Base-by-base conservation (phyloP, 768 basidiomycete genomes). In the Russula brevipes region DNA sequence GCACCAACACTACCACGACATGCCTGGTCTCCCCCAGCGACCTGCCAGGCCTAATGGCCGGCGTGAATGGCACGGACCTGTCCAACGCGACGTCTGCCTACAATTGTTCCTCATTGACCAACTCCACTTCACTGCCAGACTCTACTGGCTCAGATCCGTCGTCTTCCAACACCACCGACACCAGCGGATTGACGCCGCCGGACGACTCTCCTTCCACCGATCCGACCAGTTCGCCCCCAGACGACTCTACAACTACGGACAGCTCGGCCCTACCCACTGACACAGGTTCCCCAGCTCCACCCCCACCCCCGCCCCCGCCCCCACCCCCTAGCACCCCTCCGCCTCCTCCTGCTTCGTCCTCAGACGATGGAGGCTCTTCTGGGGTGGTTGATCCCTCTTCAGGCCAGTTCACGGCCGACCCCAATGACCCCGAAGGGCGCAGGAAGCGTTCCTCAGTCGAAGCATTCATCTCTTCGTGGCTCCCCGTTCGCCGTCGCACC, bases 381-480 rank as follows among this genome's bases (percentile, higher is more conserved):
- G 63, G 63, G 12, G 2, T 24, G 4, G 0, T 16, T 10, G 57
- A 59, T n/a, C 19, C 39, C 5, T 11, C 19, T 14, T 16, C 57
- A 12, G 57, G 57, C 38, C n/a, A 59, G 39, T 59, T 54, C 12
- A 50, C 65, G n/a, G 39, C 56, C 45, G 31, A 57, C 46, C 44
- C 64, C 4, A 3, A 12, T 0, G 64, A 63, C 19, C 44, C 64
- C 12, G 33, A 30, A n/a, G 60, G 58, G 38, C 51, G 64, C 64
- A 33, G 58, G 64, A 41, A 59, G 57, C 36, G 46, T 59, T 57
- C 66, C 67, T n/a, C 66, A 64, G 17, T 44, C 38, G 16, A 39
- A 11, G 24, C 39, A 31, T 54, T 39, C 54, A 1, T 51, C 16
- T 36, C 35, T 39, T 33, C 59, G 47, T 53, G 45, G n/a, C 39